Conservation (phyloP, 192 early-diverging fungal genomes). For the Haplosporangium gracile region DNA sequence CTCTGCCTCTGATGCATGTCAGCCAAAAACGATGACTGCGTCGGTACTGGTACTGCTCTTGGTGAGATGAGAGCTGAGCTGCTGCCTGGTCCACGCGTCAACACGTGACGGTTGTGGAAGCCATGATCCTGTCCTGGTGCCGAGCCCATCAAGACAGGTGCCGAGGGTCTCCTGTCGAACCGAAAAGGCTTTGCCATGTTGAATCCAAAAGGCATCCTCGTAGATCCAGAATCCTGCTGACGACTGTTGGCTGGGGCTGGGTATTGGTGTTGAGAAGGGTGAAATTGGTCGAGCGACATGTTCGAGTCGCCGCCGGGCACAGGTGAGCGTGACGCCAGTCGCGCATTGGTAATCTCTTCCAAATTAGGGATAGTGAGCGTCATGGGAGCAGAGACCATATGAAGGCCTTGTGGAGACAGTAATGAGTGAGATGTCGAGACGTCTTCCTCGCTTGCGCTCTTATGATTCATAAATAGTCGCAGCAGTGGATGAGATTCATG, state of each 20-base stretch:
- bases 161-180: constrained; percentile 43
- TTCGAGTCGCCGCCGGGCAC: constrained; percentile 14
- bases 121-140: constrained; percentile 30
- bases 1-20: constrained; percentile 39
- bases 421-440: constrained; percentile 15
- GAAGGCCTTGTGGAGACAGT: constrained; percentile 14
- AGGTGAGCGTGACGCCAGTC: constrained; percentile 45
- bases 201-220: constrained; percentile 43
- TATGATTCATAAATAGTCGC: constrained; percentile 43
- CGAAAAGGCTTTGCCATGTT: constrained; percentile 47
- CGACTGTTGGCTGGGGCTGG: constrained; percentile 12
- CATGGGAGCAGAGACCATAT: constrained; percentile 34
- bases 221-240: constrained; percentile 3
- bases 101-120: constrained; percentile 21
- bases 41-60: constrained; percentile 24
- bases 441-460: constrained; percentile 52
- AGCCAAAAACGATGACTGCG: constrained; percentile 28
- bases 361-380: constrained; percentile 42
- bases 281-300: constrained; percentile 5
- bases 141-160: constrained; percentile 41
- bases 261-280: constrained; percentile 19
- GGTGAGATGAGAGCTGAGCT: constrained; percentile 42
- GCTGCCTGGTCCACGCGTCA: constrained; percentile 13
- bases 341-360: constrained; percentile 42
- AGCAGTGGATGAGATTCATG: constrained; percentile 48